These are phyloP conservation scores for Calonectria montana DNA, from an alignment of 2,329 filamentous ascomycete genomes.

Conservation along the genomic window DNA sequence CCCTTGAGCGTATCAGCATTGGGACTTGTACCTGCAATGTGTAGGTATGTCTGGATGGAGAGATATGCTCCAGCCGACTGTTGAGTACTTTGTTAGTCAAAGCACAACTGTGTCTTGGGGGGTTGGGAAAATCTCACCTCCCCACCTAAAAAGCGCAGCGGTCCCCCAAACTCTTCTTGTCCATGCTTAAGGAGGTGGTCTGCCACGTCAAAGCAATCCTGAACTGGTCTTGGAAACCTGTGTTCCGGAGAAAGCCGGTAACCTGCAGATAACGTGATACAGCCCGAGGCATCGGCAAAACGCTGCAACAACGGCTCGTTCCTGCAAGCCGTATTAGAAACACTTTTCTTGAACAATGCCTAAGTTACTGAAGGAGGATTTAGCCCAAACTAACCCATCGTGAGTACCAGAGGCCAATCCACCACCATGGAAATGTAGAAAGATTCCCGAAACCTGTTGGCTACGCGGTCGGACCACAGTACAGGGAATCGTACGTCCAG, in stretches of 20 bases:
- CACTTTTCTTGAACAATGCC: not conserved
- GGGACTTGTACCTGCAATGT: not conserved
- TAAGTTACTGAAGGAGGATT: not conserved
- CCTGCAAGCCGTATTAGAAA: not conserved
- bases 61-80: slow-evolving; percentile 13
- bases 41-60: slow-evolving; percentile 14
- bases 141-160: slow-evolving; percentile 18
- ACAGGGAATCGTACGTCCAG: slow-evolving; percentile 7
- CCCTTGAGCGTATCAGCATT: not conserved
- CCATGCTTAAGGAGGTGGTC: slow-evolving; percentile 60
- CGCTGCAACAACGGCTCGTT: slow-evolving; percentile 18
- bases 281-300: slow-evolving; percentile 12
- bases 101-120: not conserved
- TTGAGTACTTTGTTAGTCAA: not conserved
- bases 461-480: not conserved
- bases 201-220: slow-evolving; percentile 69
- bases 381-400: not conserved
- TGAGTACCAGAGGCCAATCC: slow-evolving; percentile 7
- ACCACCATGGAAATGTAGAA: slow-evolving; percentile 20
- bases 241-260: slow-evolving; percentile 71
- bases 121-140: slow-evolving; percentile 3
- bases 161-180: not conserved
- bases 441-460: not conserved
- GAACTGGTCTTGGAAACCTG: slow-evolving; percentile 63
- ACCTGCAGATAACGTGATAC: slow-evolving; percentile 61